These are phyloP conservation scores for Potentilla sterilis DNA, from an alignment of 306 rosid species.

Conservation along the genomic window DNA sequence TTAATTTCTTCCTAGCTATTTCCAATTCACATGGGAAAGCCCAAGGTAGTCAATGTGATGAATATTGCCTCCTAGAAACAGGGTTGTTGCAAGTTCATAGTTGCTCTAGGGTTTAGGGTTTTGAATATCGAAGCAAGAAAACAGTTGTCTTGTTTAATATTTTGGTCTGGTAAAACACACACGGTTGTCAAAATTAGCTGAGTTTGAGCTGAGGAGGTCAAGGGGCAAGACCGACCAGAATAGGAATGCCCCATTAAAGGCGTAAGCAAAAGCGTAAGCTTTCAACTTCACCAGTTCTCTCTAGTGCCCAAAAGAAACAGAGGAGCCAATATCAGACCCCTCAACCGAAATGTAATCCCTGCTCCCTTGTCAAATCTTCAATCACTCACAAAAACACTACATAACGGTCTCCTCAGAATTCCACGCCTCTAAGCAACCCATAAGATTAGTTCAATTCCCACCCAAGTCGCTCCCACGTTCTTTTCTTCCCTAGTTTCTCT, in stretches of 20 bases:
- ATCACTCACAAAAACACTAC: not conserved
- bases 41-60: not conserved
- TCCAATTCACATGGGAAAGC: no score
- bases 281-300: conserved; percentile 43
- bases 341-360: conserved; percentile 28
- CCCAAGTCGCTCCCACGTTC: conserved; percentile 74
- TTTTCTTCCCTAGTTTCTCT: conserved; percentile 45
- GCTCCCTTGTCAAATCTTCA: not conserved
- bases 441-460: conserved; percentile 25
- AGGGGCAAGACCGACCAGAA: not conserved
- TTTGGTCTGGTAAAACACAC: not conserved
- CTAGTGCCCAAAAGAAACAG: not conserved
- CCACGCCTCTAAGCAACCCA: conserved; percentile 64
- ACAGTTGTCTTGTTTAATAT: not conserved
- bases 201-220: not conserved
- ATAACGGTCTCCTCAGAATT: conserved; percentile 53
- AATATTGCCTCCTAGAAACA: not conserved
- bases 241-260: not conserved
- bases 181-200: not conserved
- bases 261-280: conserved; percentile 53
- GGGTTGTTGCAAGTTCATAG: not conserved
- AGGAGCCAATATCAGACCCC: conserved; percentile 22
- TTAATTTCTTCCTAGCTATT: no score
- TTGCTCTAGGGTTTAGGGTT: not conserved
- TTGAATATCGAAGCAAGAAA: not conserved